Conservation (phyloP, 192 early-diverging fungal species). For the Chytriomyces confervae region DNA sequence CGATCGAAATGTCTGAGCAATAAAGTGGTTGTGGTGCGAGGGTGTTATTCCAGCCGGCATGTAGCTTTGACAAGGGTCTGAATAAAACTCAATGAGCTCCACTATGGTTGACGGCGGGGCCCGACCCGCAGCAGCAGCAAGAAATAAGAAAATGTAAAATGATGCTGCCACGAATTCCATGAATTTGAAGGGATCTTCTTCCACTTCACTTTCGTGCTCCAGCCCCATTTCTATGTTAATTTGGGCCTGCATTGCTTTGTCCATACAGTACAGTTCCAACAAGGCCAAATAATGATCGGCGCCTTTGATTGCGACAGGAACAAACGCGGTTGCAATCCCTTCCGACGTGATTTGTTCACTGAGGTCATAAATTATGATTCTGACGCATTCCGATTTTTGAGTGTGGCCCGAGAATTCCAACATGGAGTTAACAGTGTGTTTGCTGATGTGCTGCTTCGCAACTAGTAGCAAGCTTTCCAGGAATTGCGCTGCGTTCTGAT, state of each 20-base stretch:
- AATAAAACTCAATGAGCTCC: conserved; percentile 48
- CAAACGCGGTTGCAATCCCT: conserved; percentile 40
- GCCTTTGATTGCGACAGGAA: conserved; percentile 37
- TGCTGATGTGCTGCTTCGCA: conserved; percentile 12
- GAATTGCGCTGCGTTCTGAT: conserved; percentile 22
- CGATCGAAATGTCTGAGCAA: conserved; percentile 39
- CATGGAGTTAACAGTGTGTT: conserved; percentile 43
- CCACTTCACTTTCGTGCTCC: background rate
- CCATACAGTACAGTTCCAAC: conserved; percentile 45
- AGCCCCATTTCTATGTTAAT: background rate
- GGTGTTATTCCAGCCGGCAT: conserved; percentile 30
- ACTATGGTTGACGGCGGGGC: conserved; percentile 33
- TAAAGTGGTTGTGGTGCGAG: conserved; percentile 38
- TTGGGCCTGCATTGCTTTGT: conserved; percentile 31
- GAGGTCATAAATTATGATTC: conserved; percentile 38
- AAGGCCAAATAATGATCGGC: conserved; percentile 44
- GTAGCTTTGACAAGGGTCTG: conserved; percentile 35
- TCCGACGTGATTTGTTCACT: conserved; percentile 31
- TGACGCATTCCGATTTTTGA: conserved; percentile 39
- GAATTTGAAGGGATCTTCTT: conserved; percentile 22
- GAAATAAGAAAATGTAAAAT: conserved; percentile 40
- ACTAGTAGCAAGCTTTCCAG: conserved; percentile 28
- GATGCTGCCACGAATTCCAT: conserved; percentile 37
- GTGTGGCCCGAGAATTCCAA: conserved; percentile 46
- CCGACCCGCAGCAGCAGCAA: conserved; percentile 40